A percentile compares a stretch with the other conserved stretches of the same genome.
Conservation (phyloP, 2,329 filamentous ascomycete genomes). For the Talaromyces sp. region DNA sequence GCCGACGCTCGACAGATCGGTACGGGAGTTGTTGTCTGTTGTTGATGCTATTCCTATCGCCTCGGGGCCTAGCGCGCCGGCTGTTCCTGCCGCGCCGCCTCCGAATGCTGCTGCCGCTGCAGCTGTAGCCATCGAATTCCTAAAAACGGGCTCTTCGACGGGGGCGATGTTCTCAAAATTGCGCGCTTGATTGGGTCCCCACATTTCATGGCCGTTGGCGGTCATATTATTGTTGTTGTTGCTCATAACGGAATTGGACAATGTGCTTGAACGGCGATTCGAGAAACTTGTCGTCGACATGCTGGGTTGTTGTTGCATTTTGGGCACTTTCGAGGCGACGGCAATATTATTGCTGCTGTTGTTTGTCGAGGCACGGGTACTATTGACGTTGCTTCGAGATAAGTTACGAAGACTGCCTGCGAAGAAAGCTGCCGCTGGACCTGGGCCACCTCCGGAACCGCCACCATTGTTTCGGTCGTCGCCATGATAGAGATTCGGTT, state of each 20-base stretch:
- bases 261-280: slow-evolving; percentile 9
- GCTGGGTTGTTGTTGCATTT: slow-evolving; percentile 13
- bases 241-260: slow-evolving; percentile 4
- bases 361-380: slow-evolving; percentile 10
- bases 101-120: slow-evolving; percentile 10
- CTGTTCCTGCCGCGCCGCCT: background rate
- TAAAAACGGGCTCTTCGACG: slow-evolving; percentile 18
- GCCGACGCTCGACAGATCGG: slow-evolving; percentile 13
- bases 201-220: slow-evolving; percentile 18
- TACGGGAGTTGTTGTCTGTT: slow-evolving; percentile 18
- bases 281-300: slow-evolving; percentile 18
- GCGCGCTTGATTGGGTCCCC: slow-evolving; percentile 24
- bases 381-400: slow-evolving; percentile 15
- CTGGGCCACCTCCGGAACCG: background rate
- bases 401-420: slow-evolving; percentile 23
- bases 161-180: slow-evolving; percentile 20
- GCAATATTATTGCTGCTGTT: slow-evolving; percentile 14
- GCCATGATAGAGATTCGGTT: slow-evolving; percentile 35
- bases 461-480: slow-evolving; percentile 21
- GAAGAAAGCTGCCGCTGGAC: slow-evolving; percentile 27
- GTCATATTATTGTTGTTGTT: background rate
- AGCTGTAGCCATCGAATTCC: slow-evolving; percentile 6
- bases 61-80: background rate
- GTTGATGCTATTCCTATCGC: slow-evolving; percentile 1
- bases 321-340: background rate